Base-by-base conservation (phyloP, 768 basidiomycete genomes). In the Tulasnella sp. region DNA sequence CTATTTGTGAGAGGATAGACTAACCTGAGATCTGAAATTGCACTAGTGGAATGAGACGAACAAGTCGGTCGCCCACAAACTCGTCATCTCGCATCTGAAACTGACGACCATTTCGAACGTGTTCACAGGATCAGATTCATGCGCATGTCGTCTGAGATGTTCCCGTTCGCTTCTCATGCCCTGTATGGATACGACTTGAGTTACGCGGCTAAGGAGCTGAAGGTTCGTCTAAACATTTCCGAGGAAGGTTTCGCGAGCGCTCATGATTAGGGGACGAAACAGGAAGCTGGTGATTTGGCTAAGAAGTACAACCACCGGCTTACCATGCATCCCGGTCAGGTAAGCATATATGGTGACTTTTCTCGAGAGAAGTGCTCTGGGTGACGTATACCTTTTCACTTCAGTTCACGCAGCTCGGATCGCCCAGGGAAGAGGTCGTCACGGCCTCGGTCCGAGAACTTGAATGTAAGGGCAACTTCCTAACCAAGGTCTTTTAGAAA, bases 261-360 rank as follows among this genome's bases (percentile, higher is more conserved):
- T 69, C 14, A 47, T 44, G 0, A 39, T 22, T n/a, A 1, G 22
- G 3, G 14, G n/a, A 39, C 16, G 16, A 17, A 7, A 62, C 52
- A 74, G 80, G 80, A 29, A 81, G 88, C 86, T 29, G 92, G 91
- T 1, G 83, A 81, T 6, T 82, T 92, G 29, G 91, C 90, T 14
- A 86, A 84, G 42, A 85, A 85, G 75, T 86, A 89, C 73, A 87
- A 88, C 0, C 91, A 95, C 76, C 81, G 95, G 59, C 80, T 98
- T 65, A 97, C 94, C 0, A 85, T 87, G 8, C 94, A 97, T 79
- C 94, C 95, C 0, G 94, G 94, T 1, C 94, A 95, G 80, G 95
- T 84, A 76, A 91, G 89, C 69, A 16, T 29, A 26, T 32, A 16
- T 40, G 29, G 22, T 40, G 37, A 39, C 22, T 26, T 17, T 17